Percentiles rank a stretch among this genome's conserved stretches.
These are phyloP conservation scores for Tetragonia tetragonoides DNA, from an alignment of 148 eudicot species.

Conservation along the genomic window DNA sequence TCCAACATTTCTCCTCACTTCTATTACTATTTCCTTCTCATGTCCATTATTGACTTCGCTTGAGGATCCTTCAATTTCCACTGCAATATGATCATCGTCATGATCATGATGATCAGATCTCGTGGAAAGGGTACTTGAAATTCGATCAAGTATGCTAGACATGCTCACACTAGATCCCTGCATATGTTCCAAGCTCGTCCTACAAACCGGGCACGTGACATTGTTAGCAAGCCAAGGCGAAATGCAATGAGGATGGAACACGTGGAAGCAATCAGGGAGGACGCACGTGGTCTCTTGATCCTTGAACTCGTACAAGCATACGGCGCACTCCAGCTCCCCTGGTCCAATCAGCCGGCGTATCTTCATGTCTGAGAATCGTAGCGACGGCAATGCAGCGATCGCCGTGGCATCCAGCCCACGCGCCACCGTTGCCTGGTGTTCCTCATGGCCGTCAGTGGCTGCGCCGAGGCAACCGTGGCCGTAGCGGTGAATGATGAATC, in stretches of 20 bases:
- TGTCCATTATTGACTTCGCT: no score
- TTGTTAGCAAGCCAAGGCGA: constrained; percentile 42
- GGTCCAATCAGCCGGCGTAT: constrained; percentile 24
- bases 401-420: constrained; percentile 33
- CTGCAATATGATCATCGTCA: not conserved
- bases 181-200: constrained; percentile 21
- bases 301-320: constrained; percentile 46
- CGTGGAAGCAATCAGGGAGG: constrained; percentile 46
- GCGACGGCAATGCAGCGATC: constrained; percentile 37
- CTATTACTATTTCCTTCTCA: no score
- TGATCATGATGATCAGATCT: no score
- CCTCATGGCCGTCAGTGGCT: not conserved
- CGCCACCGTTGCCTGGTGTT: not conserved
- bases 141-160: not conserved
- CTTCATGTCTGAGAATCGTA: constrained; percentile 38
- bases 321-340: constrained; percentile 41
- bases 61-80: constrained; percentile 9
- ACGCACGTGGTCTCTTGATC: constrained; percentile 34
- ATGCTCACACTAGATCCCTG: not conserved
- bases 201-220: constrained; percentile 53
- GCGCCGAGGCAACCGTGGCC: not conserved
- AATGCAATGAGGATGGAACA: constrained; percentile 47
- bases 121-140: no score
- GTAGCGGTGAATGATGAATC: constrained; percentile 16
- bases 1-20: not conserved